Base-by-base conservation (phyloP, 169 alveolate genomes). In the Cryptosporidium felis region DNA sequence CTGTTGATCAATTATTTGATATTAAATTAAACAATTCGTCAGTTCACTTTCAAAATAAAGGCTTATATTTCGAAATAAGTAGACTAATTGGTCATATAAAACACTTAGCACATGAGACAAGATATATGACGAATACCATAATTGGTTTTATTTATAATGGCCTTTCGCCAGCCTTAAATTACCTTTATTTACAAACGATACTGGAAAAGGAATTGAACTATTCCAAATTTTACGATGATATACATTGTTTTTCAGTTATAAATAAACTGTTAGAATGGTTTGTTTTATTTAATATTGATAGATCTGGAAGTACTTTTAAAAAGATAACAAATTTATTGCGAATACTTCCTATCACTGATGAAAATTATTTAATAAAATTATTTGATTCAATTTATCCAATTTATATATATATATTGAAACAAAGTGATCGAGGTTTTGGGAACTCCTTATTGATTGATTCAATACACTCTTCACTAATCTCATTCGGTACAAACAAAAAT, bases 401-500 rank as follows among this genome's bases (percentile, higher is more conserved):
- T 26, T 47, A 65, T 32, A 62, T 46, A 44, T 46, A 46, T 10
- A 44, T 65, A 3, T 49, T 65, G 14, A 65, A 45, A 1, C 53
- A 44, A 18, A 30, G n/a, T 10, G 30, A 65, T 14, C 21, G 36
- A 18, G 38, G 26, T 41, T 41, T 16, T n/a, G 59, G 44, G 18
- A 14, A 21, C 9, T 9, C n/a, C 44, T 5, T 32, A 14, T 18
- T 65, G 10, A 45, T 32, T 4, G 62, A 45, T 46, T 46, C 81
- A 28, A 45, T 45, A n/a, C 46, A 49, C 26, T 23, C 51, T 58
- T 56, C 67, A 18, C 14, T 74, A 18, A 21, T 34, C 14, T 53
- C 85, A 0, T 74, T 74, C 26, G 67, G 74, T 38, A 74, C 32
- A 18, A 53, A 74, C 44, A 74, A 74, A 53, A 53, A 74, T 53